phyloP scores from a whole-genome alignment of 495 filamentous ascomycete species.

The Lophium mytilinum region DNA sequence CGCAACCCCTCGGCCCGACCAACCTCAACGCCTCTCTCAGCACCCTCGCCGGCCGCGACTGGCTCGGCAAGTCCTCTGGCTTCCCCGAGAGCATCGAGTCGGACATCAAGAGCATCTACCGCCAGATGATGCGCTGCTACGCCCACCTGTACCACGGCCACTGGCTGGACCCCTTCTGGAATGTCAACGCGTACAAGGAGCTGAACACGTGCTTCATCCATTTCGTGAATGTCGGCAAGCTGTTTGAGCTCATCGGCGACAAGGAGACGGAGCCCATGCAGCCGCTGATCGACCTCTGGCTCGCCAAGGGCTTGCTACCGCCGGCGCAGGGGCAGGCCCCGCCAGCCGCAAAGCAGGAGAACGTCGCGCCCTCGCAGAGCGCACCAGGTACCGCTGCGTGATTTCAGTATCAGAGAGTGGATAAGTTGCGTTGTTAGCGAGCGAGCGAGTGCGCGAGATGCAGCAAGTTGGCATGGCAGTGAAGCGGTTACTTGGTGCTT shows the following conservation, averaged over 20 bases:
- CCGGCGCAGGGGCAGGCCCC: neutral
- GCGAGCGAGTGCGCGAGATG: no score
- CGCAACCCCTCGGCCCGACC: conserved; percentile 44
- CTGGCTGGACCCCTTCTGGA: conserved; percentile 81
- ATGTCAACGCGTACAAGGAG: conserved; percentile 74
- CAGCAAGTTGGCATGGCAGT: no score
- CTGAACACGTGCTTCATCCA: conserved; percentile 94
- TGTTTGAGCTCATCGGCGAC: conserved; percentile 71
- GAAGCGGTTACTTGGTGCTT: no score
- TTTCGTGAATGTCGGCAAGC: conserved; percentile 80
- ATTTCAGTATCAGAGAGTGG: no score
- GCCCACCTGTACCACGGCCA: conserved; percentile 75
- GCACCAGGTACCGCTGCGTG: neutral
- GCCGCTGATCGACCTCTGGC: conserved; percentile 81
- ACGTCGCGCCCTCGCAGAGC: conserved; percentile 2
- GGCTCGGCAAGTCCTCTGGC: conserved; percentile 79
- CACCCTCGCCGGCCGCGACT: conserved; percentile 48
- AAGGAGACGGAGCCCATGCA: conserved; percentile 91
- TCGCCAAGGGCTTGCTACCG: conserved; percentile 74
- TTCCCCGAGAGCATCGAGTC: conserved; percentile 81
- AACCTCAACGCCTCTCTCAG: conserved; percentile 40
- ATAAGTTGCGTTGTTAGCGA: no score
- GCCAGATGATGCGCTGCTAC: conserved; percentile 96
- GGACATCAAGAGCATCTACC: conserved; percentile 83
- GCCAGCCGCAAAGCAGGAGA: conserved; percentile 4